Percentiles rank a stretch among this genome's conserved stretches.
These are phyloP conservation scores for Pseudozyma thailandica DNA, from an alignment of 1,284 basidiomycete genomes.

Conservation along the genomic window DNA sequence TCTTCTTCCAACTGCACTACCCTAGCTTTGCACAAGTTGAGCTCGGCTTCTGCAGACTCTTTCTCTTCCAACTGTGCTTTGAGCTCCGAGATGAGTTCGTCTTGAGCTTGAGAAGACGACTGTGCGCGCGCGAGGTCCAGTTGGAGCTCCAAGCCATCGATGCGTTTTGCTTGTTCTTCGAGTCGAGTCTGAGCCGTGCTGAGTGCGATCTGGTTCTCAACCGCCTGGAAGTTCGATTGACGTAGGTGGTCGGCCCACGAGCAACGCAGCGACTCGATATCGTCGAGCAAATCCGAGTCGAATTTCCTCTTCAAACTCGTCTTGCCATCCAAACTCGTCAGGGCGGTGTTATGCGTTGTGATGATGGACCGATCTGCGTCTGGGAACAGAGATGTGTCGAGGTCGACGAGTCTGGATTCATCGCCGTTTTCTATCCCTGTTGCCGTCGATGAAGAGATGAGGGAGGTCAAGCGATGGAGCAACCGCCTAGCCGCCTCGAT, in stretches of 20 bases:
- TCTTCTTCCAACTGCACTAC: background rate
- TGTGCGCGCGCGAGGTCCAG: background rate
- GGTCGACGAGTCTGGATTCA: constrained; percentile 3
- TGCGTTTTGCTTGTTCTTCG: too few relatives aligned
- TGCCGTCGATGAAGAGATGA: background rate
- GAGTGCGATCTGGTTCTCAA: constrained; percentile 16
- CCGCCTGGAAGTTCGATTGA: constrained; percentile 5
- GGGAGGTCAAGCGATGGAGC: constrained; percentile 1
- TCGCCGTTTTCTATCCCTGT: background rate
- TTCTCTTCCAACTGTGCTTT: too few relatives aligned
- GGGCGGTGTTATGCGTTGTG: constrained; percentile 4
- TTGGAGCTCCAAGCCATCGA: background rate
- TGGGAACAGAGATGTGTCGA: constrained; percentile 27
- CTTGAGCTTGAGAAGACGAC: too few relatives aligned
- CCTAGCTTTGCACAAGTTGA: too few relatives aligned
- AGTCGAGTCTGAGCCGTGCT: background rate
- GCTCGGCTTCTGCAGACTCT: too few relatives aligned
- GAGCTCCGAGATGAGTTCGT: too few relatives aligned
- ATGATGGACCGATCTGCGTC: constrained; percentile 31
- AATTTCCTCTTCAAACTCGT: constrained; percentile 4
- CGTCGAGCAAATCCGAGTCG: constrained; percentile 32
- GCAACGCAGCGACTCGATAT: constrained; percentile 10
- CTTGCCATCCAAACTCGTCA: constrained; percentile 30
- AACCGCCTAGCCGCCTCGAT: background rate
- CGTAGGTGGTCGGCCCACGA: constrained; percentile 17